Percentiles rank a stretch among this genome's conserved stretches.
Evolutionary conservation across 106 monocot species (phyloP).

Genomic region (Dendrobium catenatum): DNA sequence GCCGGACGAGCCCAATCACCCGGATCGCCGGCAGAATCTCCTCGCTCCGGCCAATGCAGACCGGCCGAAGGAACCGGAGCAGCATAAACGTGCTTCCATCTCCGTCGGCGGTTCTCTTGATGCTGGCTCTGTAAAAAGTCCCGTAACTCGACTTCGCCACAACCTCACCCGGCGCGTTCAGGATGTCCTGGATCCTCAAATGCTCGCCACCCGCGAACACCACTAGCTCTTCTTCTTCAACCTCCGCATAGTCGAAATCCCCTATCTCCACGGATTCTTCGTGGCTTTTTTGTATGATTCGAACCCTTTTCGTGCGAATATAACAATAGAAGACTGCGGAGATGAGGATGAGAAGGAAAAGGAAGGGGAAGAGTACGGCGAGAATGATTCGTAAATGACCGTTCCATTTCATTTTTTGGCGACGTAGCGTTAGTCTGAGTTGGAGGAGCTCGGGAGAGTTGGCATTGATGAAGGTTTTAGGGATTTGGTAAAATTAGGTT

Average conservation of each 20-base stretch:
- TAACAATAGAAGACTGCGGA: not conserved
- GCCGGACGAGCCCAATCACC: conserved; percentile 40
- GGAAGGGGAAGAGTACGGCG: conserved; percentile 3
- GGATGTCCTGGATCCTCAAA: conserved; percentile 52
- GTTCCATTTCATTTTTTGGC: not conserved
- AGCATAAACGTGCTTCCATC: conserved; percentile 32
- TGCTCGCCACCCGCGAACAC: conserved; percentile 63
- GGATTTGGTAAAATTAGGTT: not conserved
- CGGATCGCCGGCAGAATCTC: conserved; percentile 46
- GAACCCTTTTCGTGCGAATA: not conserved
- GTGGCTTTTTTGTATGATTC: not conserved
- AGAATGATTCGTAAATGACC: not conserved
- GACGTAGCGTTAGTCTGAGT: not conserved
- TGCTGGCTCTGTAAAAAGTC: conserved; percentile 64
- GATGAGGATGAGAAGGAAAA: conserved; percentile 10
- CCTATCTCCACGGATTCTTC: not conserved
- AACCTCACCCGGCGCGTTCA: conserved; percentile 89
- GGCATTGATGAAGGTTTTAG: not conserved
- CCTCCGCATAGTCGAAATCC: not conserved
- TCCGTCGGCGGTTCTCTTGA: not conserved
- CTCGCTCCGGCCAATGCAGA: conserved; percentile 34
- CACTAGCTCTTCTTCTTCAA: conserved; percentile 58
- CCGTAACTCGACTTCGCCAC: conserved; percentile 72
- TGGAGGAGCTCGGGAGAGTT: not conserved
- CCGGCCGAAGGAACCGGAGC: conserved; percentile 69